Evolutionary conservation across 139 green algal genomes (phyloP), one percentile per base, ranked within the genome.

Genomic region (Micractinium conductrix): DNA sequence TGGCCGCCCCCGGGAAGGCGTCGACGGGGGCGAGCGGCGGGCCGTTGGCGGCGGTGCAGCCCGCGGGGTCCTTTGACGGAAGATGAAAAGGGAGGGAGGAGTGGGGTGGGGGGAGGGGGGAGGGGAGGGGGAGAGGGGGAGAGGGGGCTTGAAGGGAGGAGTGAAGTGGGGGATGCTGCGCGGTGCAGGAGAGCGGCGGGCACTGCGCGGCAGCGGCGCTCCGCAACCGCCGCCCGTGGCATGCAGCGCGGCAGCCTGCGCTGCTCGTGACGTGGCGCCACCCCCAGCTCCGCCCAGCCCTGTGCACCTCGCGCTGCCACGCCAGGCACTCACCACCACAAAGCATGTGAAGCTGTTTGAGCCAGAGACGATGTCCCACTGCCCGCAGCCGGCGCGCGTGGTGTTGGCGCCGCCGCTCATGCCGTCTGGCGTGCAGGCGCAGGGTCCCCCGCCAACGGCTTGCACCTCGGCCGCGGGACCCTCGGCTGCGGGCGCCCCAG

Each of bases 321-420:
- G n/a, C n/a, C n/a, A n/a, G n/a, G n/a, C n/a, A n/a, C 72, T 28
- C 72, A 65, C 72, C 19, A 38, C n/a, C 2, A 79, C 72, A 21
- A 63, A 79, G 45, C 72, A 79, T 16, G 72, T 79, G 44, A 58
- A 78, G 43, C 70, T 42, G 42, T 78, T 78, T 26, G 70, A 78
- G 70, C 70, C 70, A 9, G 24, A 40, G 28, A 82, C 76, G 28
- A 82, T 10, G 55, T 82, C 76, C 37, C 37, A 72, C 58, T 82
- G 72, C n/a, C 72, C 72, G 72, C 76, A 82, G 38, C 76, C 76
- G 4, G 72, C 44, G 43, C 26, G 30, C 26, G 26, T 73, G 0
- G 76, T 82, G 55, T 82, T 82, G 17, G 42, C 28, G 55, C 76
- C 76, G 58, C 55, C 76, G 76, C 76, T 82, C 55, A 82, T 4